phyloP scores from a whole-genome alignment of 1,284 basidiomycete genomes.

The Farysia itapuensis region DNA sequence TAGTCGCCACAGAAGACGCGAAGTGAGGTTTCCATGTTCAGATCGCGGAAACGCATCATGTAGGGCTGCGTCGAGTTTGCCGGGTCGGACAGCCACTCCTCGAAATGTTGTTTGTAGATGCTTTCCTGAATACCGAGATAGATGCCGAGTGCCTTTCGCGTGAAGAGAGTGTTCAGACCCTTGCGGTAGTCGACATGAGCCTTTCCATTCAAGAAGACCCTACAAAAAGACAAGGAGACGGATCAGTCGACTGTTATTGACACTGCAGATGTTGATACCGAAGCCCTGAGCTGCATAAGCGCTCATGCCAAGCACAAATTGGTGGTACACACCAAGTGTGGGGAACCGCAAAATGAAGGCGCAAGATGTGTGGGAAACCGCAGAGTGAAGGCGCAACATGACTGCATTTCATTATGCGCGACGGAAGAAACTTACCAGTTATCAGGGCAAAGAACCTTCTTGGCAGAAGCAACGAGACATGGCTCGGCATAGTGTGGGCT shows the following conservation, averaged over 20 bases:
- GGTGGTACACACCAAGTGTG: background rate
- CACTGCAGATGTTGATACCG: too few relatives aligned
- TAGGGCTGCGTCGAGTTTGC: constrained; percentile 61
- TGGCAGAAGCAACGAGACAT: constrained; percentile 89
- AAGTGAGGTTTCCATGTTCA: constrained; percentile 98
- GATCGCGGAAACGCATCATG: constrained; percentile 86
- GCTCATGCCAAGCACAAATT: background rate
- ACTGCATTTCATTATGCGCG: background rate
- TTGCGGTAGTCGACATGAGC: constrained; percentile 91
- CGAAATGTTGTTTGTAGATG: constrained; percentile 78
- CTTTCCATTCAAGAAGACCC: constrained; percentile 96
- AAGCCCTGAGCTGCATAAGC: too few relatives aligned
- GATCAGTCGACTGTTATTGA: constrained; percentile 1
- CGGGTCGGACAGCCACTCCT: constrained; percentile 59
- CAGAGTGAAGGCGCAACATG: too few relatives aligned
- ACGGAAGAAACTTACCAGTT: constrained; percentile 71
- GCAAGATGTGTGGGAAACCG: too few relatives aligned
- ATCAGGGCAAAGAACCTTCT: constrained; percentile 79
- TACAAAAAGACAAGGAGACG: constrained; percentile 57
- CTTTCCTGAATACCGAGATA: constrained; percentile 85
- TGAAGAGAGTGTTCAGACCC: constrained; percentile 87
- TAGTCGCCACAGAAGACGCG: constrained; percentile 91
- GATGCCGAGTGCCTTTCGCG: constrained; percentile 70
- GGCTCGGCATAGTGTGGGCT: constrained; percentile 64
- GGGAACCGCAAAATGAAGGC: too few relatives aligned